Evolutionary conservation across 179 eudicot genomes (phyloP).

Genomic region (Silene noctiflora): DNA sequence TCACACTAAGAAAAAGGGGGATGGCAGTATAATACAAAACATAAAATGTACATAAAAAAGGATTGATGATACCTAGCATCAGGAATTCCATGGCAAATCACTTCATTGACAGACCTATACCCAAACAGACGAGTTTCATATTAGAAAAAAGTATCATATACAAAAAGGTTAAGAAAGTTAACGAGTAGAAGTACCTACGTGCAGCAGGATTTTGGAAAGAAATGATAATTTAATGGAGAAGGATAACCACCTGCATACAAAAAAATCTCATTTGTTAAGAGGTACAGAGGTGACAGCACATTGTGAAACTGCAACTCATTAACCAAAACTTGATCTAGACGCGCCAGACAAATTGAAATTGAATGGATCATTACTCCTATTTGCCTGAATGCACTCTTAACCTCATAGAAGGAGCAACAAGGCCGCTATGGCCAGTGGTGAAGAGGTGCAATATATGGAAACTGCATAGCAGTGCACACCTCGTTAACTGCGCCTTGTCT

Average conservation of each 20-base stretch:
- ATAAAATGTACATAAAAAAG: conserved; percentile 2
- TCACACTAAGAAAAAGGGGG: background rate
- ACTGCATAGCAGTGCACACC: background rate
- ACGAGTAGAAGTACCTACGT: conserved; percentile 80
- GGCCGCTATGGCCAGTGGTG: background rate
- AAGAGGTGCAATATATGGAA: background rate
- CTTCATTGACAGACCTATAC: conserved; percentile 91
- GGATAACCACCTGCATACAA: conserved; percentile 87
- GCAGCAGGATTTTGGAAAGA: conserved; percentile 99
- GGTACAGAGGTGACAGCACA: background rate
- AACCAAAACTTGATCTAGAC: background rate
- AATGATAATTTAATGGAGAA: conserved; percentile 91
- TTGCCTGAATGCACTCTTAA: background rate
- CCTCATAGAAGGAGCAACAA: background rate
- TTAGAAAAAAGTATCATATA: conserved; percentile 10
- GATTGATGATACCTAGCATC: conserved; percentile 62
- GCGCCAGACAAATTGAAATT: conserved; percentile 2
- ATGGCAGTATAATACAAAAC: background rate
- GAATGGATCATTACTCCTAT: background rate
- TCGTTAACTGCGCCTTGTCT: background rate
- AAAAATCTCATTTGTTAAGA: conserved; percentile 13
- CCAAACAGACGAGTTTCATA: conserved; percentile 6
- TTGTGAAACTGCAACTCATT: background rate
- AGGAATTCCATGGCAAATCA: conserved; percentile 98
- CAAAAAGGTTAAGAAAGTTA: conserved; percentile 14